Base-by-base conservation (phyloP, 441 rosid genomes). In the Populus hybrid region DNA sequence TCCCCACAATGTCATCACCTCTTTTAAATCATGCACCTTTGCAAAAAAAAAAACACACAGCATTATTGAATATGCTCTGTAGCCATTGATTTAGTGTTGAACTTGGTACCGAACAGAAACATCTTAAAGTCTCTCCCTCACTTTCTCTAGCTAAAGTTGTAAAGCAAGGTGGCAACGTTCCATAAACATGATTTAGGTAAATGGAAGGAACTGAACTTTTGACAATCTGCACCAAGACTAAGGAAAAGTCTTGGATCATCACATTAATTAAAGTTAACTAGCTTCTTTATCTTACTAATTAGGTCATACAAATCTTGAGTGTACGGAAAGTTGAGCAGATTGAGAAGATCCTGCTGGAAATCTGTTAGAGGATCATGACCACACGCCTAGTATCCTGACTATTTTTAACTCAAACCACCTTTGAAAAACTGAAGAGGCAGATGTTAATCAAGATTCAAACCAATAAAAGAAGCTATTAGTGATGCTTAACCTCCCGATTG, bases 351-450 rank as follows among this genome's bases (percentile, higher is more conserved):
- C 66, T 46, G 42, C 42, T 2, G 5, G 21, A 67, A 75, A 59
- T 21, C 11, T 38, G 9, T 59, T 12, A 3, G 40, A 72, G 74
- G 63, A 73, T 73, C 75, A 46, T 42, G 80, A 73, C 75, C 71
- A 68, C 59, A 18, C 34, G 67, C 26, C 73, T 79, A 9, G 19
- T 18, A 67, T 66, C 64, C 71, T 64, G 30, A 76, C 73, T 36
- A 46, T 64, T 24, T 24, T 36, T 32, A 72, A 5, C 16, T 35
- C 63, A n/a, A 63, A 36, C 21, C 67, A 59, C 23, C 70, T 35
- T 36, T 19, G 76, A 36, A 53, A 40, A 71, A 36, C 14, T 18
- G 8, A 53, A 23, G 28, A 66, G 36, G 21, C 50, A 53, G 21
- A 78, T 46, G 26, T 59, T 28, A 42, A 76, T 71, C 26, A 67